Percentiles rank a stretch among this genome's conserved stretches.
phyloP scores from a whole-genome alignment of 2,329 filamentous ascomycete genomes.

The Microdochium nivale region DNA sequence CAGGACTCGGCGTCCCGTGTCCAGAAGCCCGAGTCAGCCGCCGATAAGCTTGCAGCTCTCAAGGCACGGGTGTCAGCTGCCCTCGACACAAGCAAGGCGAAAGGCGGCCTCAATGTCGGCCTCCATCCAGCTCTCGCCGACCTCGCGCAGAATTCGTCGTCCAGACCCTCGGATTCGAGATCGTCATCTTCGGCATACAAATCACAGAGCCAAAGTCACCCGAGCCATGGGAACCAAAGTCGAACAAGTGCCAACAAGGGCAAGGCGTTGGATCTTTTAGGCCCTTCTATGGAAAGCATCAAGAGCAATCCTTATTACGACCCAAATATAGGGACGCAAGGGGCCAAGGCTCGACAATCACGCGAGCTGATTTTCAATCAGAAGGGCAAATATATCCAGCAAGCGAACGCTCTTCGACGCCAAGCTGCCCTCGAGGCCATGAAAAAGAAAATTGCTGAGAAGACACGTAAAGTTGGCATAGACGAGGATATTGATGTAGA shows the following conservation, averaged over 20 bases:
- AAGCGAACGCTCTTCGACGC: slow-evolving; percentile 79
- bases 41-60: slow-evolving; percentile 65
- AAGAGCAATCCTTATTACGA: slow-evolving; percentile 74
- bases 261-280: slow-evolving; percentile 20
- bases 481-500: slow-evolving; percentile 86
- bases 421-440: slow-evolving; percentile 87
- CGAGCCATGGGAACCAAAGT: slow-evolving; percentile 28
- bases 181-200: neutral
- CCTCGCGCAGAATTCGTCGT: slow-evolving; percentile 3
- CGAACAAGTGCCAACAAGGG: slow-evolving; percentile 16
- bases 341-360: slow-evolving; percentile 56
- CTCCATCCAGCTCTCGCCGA: slow-evolving; percentile 48
- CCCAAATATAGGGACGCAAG: slow-evolving; percentile 52
- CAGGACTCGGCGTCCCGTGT: slow-evolving; percentile 46
- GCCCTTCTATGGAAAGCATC: slow-evolving; percentile 19
- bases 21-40: slow-evolving; percentile 46
- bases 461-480: slow-evolving; percentile 82
- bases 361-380: slow-evolving; percentile 83
- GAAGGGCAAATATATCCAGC: slow-evolving; percentile 94
- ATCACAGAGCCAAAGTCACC: slow-evolving; percentile 13
- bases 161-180: slow-evolving; percentile 24
- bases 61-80: slow-evolving; percentile 74
- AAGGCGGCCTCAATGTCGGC: slow-evolving; percentile 65
- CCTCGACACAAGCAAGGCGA: slow-evolving; percentile 49
- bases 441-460: slow-evolving; percentile 85